These are phyloP conservation scores for Camelina hispida DNA, from an alignment of 345 rosid genomes.

Conservation along the genomic window DNA sequence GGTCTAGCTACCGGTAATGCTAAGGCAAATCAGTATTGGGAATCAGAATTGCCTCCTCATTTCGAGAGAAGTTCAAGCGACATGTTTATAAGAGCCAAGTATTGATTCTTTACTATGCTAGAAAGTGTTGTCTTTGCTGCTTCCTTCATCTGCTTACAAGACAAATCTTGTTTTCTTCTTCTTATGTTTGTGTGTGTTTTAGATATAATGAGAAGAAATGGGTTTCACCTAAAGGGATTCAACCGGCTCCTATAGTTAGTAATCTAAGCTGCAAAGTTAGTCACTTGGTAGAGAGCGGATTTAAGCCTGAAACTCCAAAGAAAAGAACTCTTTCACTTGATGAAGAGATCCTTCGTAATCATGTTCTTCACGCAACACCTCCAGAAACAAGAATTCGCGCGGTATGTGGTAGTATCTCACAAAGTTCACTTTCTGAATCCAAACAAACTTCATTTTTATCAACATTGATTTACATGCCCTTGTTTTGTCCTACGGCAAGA, in stretches of 20 bases:
- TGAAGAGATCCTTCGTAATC: constrained; percentile 58
- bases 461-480: no score
- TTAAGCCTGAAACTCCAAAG: constrained; percentile 41
- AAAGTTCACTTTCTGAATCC: background rate
- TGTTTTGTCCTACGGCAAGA: background rate
- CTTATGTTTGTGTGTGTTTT: constrained; percentile 14
- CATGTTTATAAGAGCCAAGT: constrained; percentile 87
- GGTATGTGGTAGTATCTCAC: constrained; percentile 46
- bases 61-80: constrained; percentile 74
- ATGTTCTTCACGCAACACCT: constrained; percentile 44
- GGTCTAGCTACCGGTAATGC: constrained; percentile 80
- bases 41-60: constrained; percentile 85
- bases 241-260: constrained; percentile 40
- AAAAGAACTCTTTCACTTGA: constrained; percentile 73
- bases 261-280: constrained; percentile 35
- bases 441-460: background rate
- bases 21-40: constrained; percentile 86
- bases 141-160: constrained; percentile 14
- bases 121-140: constrained; percentile 16
- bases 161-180: constrained; percentile 3
- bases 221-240: constrained; percentile 51
- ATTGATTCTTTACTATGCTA: constrained; percentile 37
- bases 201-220: constrained; percentile 87
- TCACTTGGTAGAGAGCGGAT: constrained; percentile 40
- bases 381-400: constrained; percentile 52